Evolutionary conservation across 805 yeast species (phyloP).

Genomic region (Starmerella riodocensis): DNA sequence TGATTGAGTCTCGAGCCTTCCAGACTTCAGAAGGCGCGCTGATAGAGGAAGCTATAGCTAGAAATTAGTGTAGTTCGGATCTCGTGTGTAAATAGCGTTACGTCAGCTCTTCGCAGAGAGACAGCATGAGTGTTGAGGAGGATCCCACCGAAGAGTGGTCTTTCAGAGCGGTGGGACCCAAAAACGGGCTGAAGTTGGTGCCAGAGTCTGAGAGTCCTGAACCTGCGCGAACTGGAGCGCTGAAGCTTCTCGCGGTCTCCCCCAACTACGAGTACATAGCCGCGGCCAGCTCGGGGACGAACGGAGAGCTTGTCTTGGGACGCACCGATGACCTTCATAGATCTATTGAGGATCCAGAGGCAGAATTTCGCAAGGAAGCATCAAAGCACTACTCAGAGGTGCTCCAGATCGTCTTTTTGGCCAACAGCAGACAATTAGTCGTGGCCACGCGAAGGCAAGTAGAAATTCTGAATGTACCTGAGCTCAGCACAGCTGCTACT

Average conservation of each 20-base stretch:
- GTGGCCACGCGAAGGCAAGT: not conserved
- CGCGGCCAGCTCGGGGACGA: conserved; percentile 12
- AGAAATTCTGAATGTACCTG: not conserved
- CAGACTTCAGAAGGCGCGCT: no score
- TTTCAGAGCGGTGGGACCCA: conserved; percentile 18
- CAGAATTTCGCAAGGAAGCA: not conserved
- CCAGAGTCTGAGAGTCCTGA: not conserved
- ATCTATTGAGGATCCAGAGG: not conserved
- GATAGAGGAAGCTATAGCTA: no score
- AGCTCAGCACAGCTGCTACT: not conserved
- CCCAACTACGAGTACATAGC: conserved; percentile 7
- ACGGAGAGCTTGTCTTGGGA: conserved; percentile 13
- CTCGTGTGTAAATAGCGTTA: no score
- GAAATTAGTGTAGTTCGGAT: no score
- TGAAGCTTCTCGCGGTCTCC: conserved; percentile 3
- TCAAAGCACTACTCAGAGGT: no score
- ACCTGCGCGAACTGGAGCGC: not conserved
- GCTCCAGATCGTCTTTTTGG: conserved; percentile 8
- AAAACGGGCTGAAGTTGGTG: conserved; percentile 12
- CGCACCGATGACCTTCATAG: conserved; percentile 1
- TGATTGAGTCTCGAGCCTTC: no score
- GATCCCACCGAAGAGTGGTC: conserved; percentile 21
- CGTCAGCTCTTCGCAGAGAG: not conserved
- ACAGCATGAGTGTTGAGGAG: conserved; percentile 10
- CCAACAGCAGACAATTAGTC: conserved; percentile 13